Conservation (phyloP, 768 basidiomycete genomes). For the Boletus bicolor region DNA sequence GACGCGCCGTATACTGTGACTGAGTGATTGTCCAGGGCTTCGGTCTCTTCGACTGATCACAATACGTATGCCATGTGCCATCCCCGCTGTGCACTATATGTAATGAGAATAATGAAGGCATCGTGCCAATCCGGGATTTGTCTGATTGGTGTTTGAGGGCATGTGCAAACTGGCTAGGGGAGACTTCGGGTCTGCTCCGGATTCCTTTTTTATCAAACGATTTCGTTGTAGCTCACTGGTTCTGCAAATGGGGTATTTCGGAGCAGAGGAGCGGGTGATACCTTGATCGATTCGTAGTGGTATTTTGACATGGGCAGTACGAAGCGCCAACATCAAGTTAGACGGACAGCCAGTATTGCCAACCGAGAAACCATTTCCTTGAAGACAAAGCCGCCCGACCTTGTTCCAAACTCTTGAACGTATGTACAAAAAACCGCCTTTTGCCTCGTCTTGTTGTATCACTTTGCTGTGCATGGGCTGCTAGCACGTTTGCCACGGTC, state of each 20-base stretch:
- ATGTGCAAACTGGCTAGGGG: background rate
- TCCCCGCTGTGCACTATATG: slow-evolving; percentile 12
- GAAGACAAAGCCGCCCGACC: background rate
- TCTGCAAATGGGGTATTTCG: slow-evolving; percentile 12
- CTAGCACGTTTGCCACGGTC: background rate
- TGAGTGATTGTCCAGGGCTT: slow-evolving; percentile 60
- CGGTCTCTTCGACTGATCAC: slow-evolving; percentile 80
- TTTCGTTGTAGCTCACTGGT: background rate
- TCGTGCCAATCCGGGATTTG: slow-evolving; percentile 2
- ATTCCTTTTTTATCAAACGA: background rate
- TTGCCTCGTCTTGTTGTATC: background rate
- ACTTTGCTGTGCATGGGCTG: background rate
- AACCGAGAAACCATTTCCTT: background rate
- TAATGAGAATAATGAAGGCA: slow-evolving; percentile 23
- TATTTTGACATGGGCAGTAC: background rate
- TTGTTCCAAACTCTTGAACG: background rate
- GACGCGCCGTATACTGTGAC: background rate
- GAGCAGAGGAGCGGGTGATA: background rate
- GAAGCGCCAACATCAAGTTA: slow-evolving; percentile 1
- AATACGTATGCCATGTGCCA: slow-evolving; percentile 15
- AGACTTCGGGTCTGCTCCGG: background rate
- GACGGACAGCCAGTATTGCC: background rate
- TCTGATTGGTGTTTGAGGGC: slow-evolving; percentile 4
- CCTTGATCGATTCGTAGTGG: background rate
- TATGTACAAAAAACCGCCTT: background rate